These are phyloP conservation scores for Phytopythium helicoides DNA, from an alignment of 352 stramenopile genomes.

Conservation along the genomic window DNA sequence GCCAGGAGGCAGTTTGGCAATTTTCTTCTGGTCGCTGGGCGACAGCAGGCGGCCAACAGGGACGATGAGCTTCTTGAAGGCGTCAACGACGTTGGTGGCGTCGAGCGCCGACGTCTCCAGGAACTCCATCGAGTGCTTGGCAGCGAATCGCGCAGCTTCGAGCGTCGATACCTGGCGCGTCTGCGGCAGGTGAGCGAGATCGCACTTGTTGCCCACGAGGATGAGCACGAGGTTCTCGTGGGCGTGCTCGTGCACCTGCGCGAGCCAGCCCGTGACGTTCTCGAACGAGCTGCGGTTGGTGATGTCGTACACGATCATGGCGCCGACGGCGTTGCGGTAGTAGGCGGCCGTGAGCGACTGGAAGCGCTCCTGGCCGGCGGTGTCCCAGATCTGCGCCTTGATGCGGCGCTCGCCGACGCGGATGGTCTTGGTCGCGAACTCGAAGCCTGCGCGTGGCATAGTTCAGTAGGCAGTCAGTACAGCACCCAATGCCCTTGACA, in stretches of 20 bases:
- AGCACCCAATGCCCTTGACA: neutral
- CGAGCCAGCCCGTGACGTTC: constrained; percentile 73
- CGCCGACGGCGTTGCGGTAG: constrained; percentile 89
- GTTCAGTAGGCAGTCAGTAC: too few relatives aligned
- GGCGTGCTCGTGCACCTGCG: constrained; percentile 78
- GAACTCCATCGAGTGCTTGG: constrained; percentile 82
- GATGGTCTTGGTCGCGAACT: constrained; percentile 88
- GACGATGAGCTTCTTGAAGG: constrained; percentile 88
- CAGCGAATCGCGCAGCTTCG: constrained; percentile 80
- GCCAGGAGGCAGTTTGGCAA: constrained; percentile 59
- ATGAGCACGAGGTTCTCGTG: constrained; percentile 83
- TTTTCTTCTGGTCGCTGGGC: constrained; percentile 54
- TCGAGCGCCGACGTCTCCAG: constrained; percentile 83
- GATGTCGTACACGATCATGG: constrained; percentile 93
- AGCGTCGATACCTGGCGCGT: constrained; percentile 84
- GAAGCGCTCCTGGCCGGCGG: constrained; percentile 89
- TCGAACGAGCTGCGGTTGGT: constrained; percentile 86
- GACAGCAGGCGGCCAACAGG: constrained; percentile 77
- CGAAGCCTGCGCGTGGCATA: constrained; percentile 44
- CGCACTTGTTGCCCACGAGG: constrained; percentile 88
- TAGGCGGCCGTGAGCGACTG: constrained; percentile 91
- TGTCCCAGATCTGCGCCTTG: constrained; percentile 90
- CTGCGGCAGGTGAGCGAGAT: constrained; percentile 72
- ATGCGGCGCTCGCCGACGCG: constrained; percentile 77
- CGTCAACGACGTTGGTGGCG: constrained; percentile 84